Base-by-base conservation (phyloP, 352 stramenopile species). In the Pythium scleroteichum region DNA sequence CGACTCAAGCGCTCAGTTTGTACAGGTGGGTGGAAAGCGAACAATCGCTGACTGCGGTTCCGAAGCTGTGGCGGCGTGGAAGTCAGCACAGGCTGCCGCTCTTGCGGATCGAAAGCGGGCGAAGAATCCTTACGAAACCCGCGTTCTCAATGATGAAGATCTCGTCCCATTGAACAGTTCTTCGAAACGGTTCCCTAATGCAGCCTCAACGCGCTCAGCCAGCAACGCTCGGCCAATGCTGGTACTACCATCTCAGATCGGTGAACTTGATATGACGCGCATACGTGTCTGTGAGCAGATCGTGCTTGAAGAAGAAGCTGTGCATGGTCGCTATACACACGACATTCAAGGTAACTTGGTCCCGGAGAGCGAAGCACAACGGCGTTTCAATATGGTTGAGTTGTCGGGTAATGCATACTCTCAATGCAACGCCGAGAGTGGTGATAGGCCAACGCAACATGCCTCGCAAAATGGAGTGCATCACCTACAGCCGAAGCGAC, bases 71-170 rank as follows among this genome's bases (percentile, higher is more conserved):
- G 62, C 48, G 38, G 62, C 39, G 8, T 63, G 38, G 54, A 68
- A 47, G 39, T 42, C 53, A 9, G 50, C 50, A 0, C 58, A 73
- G 27, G 69, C 69, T 19, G 71, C 69, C 13, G 72, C 68, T 20
- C 62, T 87, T 17, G 75, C 73, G 1, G 78, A 90, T n/a, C 66
- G 75, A 20, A 92, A 80, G 39, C 64, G 76, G 3, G 66, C 71
- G 2, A 94, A 94, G 65, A 79, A 88, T 29, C 76, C 82, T 26
- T 96, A 96, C 66, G 78, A 91, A 33, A 96, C 85, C 2, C 80
- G 86, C 0, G 67, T 97, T 6, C 16, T 96, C 27, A 97, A 96
- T 26, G 87, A 96, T 55, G 78, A 95, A 53, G 84, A 91, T 29
- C 73, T 94, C 2, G 52, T 96, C 3, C 73, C 80, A 1, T 17